Percentiles rank a stretch among this genome's conserved stretches.
These are phyloP conservation scores for Teratosphaeria nubilosa DNA, from an alignment of 2,329 filamentous ascomycete genomes.

Conservation along the genomic window DNA sequence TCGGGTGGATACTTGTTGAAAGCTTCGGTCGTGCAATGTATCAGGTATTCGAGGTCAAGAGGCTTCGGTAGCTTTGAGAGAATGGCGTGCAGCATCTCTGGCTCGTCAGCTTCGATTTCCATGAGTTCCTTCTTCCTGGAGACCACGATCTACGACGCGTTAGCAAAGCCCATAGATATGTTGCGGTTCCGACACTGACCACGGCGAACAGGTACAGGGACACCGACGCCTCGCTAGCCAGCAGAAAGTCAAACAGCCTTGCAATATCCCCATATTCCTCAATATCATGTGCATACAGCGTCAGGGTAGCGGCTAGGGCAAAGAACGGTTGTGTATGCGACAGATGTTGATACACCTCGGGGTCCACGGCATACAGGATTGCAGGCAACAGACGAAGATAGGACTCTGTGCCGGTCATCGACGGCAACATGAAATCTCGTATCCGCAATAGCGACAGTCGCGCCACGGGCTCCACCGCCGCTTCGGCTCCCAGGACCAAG, in stretches of 20 bases:
- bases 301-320: constrained; percentile 83
- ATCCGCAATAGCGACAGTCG: constrained; percentile 85
- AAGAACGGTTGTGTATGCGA: constrained; percentile 64
- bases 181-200: constrained; percentile 19
- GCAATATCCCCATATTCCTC: constrained; percentile 81
- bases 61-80: constrained; percentile 77
- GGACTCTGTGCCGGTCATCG: constrained; percentile 65
- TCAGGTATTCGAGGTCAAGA: constrained; percentile 69
- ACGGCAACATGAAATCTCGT: constrained; percentile 94
- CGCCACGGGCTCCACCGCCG: constrained; percentile 55
- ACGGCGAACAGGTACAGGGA: constrained; percentile 82
- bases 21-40: constrained; percentile 54
- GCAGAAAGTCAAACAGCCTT: constrained; percentile 81
- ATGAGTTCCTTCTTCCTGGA: constrained; percentile 75
- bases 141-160: constrained; percentile 54
- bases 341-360: constrained; percentile 58
- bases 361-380: constrained; percentile 64
- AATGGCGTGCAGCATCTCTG: constrained; percentile 83
- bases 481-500: constrained; percentile 60
- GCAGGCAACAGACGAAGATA: constrained; percentile 83
- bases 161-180: not conserved
- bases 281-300: constrained; percentile 94
- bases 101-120: constrained; percentile 69
- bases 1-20: constrained; percentile 62
- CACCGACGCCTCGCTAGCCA: constrained; percentile 80